Evolutionary conservation across 441 rosid genomes (phyloP), one percentile per base, ranked within the genome.

Genomic region (Populus hybrid): DNA sequence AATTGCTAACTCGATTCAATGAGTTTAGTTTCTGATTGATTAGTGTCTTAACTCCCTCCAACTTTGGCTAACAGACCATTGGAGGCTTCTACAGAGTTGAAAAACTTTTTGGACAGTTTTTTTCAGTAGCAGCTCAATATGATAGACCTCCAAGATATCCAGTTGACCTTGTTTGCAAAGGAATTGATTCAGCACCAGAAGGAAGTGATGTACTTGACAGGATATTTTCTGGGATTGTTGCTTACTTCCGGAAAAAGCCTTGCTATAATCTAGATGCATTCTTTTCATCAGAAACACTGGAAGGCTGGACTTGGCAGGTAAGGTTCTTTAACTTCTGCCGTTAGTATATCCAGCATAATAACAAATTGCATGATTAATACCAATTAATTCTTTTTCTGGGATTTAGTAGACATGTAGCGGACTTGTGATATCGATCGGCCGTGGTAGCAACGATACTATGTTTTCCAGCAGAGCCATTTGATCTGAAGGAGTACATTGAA

Each of bases 301-400:
- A 68, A 0, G 86, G 83, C n/a, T 82, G 86, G 82, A 2, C 2
- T 9, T 83, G 85, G 78, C 81, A 76, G 83, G 86, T 78, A 75
- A 40, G 6, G n/a, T 9, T 61, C 16, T 11, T n/a, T 72, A 16
- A 10, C 31, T 7, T 2, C 12, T 1, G 9, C 69, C 9, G 7
- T 24, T 66, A 12, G 7, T 12, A 24, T 14, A 66, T 24, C 69
- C 16, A 14, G 21, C 35, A 64, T 24, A 1, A 26, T 64, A 14
- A 26, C 5, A 24, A 64, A 64, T 23, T 9, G 1, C 33, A 64
- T 64, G 18, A 64, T 24, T 7, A 66, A 2, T 28, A 66, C 18
- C 71, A 68, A 33, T 5, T 18, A 29, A 29, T 18, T 33, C 23
- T 2, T 21, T 21, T 33, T 23, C 3, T 64, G 33, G 64, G 53